Evolutionary conservation across 352 stramenopile species (phyloP), one percentile per base, ranked within the genome.

Genomic region (Phytopythium mirpurense): DNA sequence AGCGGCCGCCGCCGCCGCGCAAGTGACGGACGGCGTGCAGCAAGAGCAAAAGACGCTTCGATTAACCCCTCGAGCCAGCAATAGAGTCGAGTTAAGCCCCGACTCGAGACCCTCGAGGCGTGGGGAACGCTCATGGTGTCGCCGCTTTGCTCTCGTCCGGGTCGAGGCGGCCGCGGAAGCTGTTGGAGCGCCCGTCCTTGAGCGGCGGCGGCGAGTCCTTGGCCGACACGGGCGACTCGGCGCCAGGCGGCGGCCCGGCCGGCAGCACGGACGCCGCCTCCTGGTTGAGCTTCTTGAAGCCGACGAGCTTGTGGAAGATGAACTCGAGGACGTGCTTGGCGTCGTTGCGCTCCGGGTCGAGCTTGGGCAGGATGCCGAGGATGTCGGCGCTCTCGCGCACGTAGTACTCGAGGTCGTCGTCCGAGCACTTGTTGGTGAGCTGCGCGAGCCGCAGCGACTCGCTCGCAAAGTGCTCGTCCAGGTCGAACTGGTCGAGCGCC

Each of bases 381-480:
- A 98, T 97, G 41, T 96, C 84, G 43, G 89, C 92, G 35, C 85
- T 90, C 59, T 98, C 93, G 51, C 88, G 79, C 46, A 98, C 74
- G 69, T 96, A 98, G 67, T 98, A 96, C 59, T 98, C 91, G 19
- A 98, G 66, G 50, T 98, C 90, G 52, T 96, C 83, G 56, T 98
- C 89, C 27, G 83, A 93, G 68, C 85, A 98, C 74, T 98, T 97
- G 72, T 98, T 98, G 11, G 90, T 97, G 43, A 98, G 87, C 66
- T 98, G 90, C 2, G 91, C 91, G 32, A 98, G 76, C 16, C 93
- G 86, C 36, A 97, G 67, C 16, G 78, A 82, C 56, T 97, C 86
- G 59, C 86, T 95, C 14, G 93, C 92, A 62, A 98, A 98, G 63
- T 98, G 92, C 65, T 98, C 96, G 63, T 98, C 96, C 18, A 98